A percentile compares a stretch with the other conserved stretches of the same genome.
Conservation (phyloP, 2,329 filamentous ascomycete genomes). For the Parastagonospora avenae region DNA sequence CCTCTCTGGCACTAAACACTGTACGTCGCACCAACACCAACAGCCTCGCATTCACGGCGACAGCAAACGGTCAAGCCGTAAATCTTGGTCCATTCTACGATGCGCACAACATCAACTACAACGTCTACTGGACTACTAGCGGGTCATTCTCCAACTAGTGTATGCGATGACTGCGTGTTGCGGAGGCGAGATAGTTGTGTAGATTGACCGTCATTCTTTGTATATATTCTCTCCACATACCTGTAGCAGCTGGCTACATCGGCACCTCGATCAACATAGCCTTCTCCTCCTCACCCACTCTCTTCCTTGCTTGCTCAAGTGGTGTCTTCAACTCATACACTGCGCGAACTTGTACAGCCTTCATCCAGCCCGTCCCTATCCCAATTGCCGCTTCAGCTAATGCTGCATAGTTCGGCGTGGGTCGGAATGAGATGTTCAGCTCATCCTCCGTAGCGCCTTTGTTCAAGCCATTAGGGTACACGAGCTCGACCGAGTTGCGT, state of each 20-base stretch:
- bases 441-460: slow-evolving; percentile 64
- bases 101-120: slow-evolving; percentile 32
- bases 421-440: slow-evolving; percentile 66
- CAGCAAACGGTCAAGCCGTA: slow-evolving; percentile 20
- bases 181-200: too few relatives aligned
- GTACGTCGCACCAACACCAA: slow-evolving; percentile 13
- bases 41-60: slow-evolving; percentile 22
- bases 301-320: not conserved
- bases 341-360: slow-evolving; percentile 3
- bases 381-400: slow-evolving; percentile 64
- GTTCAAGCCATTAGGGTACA: slow-evolving; percentile 56
- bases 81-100: slow-evolving; percentile 29
- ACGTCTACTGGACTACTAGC: slow-evolving; percentile 28
- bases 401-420: slow-evolving; percentile 63
- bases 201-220: too few relatives aligned
- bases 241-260: slow-evolving; percentile 6
- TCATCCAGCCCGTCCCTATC: slow-evolving; percentile 7
- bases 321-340: slow-evolving; percentile 3
- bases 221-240: too few relatives aligned
- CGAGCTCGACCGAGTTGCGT: slow-evolving; percentile 60
- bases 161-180: too few relatives aligned
- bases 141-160: slow-evolving; percentile 4
- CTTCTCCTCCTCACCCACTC: slow-evolving; percentile 1
- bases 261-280: slow-evolving; percentile 10
- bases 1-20: slow-evolving; percentile 20